These are phyloP conservation scores for Calocybe indica DNA, from an alignment of 768 basidiomycete species.

Conservation along the genomic window DNA sequence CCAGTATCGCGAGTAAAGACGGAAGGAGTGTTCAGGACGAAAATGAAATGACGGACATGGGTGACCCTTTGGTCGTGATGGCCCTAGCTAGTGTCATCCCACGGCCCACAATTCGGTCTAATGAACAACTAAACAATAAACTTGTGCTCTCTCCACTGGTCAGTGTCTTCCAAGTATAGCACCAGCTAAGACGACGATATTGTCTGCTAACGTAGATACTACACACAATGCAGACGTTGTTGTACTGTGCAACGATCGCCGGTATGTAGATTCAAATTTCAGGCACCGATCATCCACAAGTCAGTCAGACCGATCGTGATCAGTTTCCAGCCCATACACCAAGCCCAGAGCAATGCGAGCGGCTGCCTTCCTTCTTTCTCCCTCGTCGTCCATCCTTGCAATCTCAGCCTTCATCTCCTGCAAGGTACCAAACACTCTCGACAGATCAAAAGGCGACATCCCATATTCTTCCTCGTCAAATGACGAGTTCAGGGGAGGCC, in stretches of 20 bases:
- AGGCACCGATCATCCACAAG: not conserved
- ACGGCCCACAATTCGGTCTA: too few relatives aligned
- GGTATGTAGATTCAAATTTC: not conserved
- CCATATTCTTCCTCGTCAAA: slow-evolving; percentile 28
- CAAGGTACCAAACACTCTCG: slow-evolving; percentile 51
- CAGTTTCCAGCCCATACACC: slow-evolving; percentile 56
- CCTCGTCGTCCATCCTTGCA: slow-evolving; percentile 54
- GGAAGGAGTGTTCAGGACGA: too few relatives aligned
- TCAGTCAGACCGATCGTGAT: not conserved
- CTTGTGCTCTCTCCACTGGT: too few relatives aligned
- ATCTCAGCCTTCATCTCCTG: slow-evolving; percentile 75
- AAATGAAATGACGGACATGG: too few relatives aligned
- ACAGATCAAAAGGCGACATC: slow-evolving; percentile 53
- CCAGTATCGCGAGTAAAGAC: too few relatives aligned
- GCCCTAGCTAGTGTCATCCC: too few relatives aligned
- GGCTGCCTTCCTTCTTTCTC: slow-evolving; percentile 60
- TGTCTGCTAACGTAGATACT: not conserved
- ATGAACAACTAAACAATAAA: too few relatives aligned
- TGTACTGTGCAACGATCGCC: too few relatives aligned
- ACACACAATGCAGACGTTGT: not conserved
- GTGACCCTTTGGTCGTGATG: too few relatives aligned
- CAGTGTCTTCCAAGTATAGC: too few relatives aligned
- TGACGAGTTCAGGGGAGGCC: slow-evolving; percentile 1
- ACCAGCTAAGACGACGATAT: not conserved
- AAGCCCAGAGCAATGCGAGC: slow-evolving; percentile 69